Base-by-base conservation (phyloP, 2,329 filamentous ascomycete genomes). In the Fusarium buharicum region DNA sequence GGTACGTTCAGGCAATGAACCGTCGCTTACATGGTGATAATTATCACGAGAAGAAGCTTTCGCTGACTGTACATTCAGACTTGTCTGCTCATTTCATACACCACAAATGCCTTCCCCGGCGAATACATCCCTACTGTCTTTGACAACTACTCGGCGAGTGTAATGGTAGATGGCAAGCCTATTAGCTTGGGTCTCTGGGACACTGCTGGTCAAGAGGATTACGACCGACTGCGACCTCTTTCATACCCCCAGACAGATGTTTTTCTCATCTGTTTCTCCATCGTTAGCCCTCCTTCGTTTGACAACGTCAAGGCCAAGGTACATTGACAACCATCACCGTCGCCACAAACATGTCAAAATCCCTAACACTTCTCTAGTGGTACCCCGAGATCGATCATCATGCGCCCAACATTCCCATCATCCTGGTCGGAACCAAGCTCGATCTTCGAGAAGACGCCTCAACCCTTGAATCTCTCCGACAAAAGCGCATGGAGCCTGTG, bases 121-220 rank as follows among this genome's bases (percentile, higher is more conserved):
- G 95, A 99, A 84, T 99, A 99, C 80, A 98, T 99, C 72, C 95
- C 95, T 69, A 99, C 95, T 72, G 95, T 99, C 64, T 98, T 98
- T 80, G 94, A 98, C 77, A 99, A 99, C 82, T 98, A 98, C 83
- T 97, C 94, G 33, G 95, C 95, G 66, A 97, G 93, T 82, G 95
- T 99, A 52, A 97, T 97, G 92, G 95, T 98, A 53, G 95, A 98
- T 82, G 93, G 93, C 72, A 96, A 96, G 82, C 94, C 94, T 59
- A 97, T 98, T 80, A 97, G 93, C 79, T 81, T 99, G 71, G 95
- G 94, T 69, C 82, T 99, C 28, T 98, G 95, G 94, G 94, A 99
- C 90, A 99, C 94, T 67, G 94, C 94, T 68, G 94, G 94, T 74
- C 95, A 98, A 82, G 94, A 98, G 81, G 94, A 98, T 84, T 98